Percentiles rank a stretch among this genome's conserved stretches.
Evolutionary conservation across 805 yeast species (phyloP).

Genomic region (Vanderwaltozyma yarrowii): DNA sequence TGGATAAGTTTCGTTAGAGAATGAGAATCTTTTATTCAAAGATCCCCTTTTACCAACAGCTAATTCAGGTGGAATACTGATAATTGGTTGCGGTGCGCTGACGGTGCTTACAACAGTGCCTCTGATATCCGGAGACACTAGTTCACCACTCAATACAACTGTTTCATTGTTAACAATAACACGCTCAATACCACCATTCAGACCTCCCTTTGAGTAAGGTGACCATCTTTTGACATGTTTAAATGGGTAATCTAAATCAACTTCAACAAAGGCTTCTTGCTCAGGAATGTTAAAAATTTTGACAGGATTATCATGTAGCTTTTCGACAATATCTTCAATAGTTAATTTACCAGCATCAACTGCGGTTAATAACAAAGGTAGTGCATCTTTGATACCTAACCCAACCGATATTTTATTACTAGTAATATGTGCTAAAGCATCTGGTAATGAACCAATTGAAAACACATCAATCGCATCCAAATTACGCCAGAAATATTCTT

Average conservation of each 20-base stretch:
- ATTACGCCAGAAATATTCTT: slow-evolving; percentile 70
- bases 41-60: slow-evolving; percentile 33
- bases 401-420: slow-evolving; percentile 58
- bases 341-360: slow-evolving; percentile 65
- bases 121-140: slow-evolving; percentile 47
- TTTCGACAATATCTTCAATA: slow-evolving; percentile 56
- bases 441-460: slow-evolving; percentile 74
- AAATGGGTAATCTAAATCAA: slow-evolving; percentile 55
- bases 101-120: slow-evolving; percentile 50
- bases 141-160: slow-evolving; percentile 73
- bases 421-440: slow-evolving; percentile 54
- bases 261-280: slow-evolving; percentile 61
- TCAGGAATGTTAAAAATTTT: slow-evolving; percentile 74
- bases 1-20: slow-evolving; percentile 34
- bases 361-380: slow-evolving; percentile 75
- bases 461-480: slow-evolving; percentile 71
- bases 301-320: slow-evolving; percentile 74
- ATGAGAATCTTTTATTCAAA: slow-evolving; percentile 40
- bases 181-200: slow-evolving; percentile 81
- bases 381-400: slow-evolving; percentile 65
- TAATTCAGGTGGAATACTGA: slow-evolving; percentile 16
- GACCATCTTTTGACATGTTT: slow-evolving; percentile 46
- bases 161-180: slow-evolving; percentile 72
- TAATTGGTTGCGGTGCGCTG: slow-evolving; percentile 27
- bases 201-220: slow-evolving; percentile 42